Evolutionary conservation across 495 filamentous ascomycete species (phyloP).

Genomic region (Melanomma pulvis-pyrius): DNA sequence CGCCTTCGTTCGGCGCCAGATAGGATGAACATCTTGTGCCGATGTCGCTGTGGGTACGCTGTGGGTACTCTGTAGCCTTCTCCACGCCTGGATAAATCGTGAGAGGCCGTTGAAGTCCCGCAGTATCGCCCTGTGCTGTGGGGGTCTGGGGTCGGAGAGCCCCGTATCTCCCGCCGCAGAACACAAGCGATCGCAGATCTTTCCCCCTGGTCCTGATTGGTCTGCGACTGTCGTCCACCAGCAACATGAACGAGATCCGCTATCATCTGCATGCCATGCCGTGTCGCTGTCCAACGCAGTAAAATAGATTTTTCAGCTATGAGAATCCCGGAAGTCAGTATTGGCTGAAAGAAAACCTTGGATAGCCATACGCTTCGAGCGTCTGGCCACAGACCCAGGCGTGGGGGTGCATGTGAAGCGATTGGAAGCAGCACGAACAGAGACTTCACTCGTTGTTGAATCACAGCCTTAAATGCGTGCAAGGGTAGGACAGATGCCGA

Average conservation of each 20-base stretch:
- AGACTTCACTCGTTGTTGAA: too few relatives aligned
- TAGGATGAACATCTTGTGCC: constrained; percentile 1
- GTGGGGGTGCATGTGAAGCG: too few relatives aligned
- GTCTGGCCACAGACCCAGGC: too few relatives aligned
- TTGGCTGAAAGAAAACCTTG: background rate
- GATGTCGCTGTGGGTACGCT: background rate
- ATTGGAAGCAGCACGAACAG: too few relatives aligned
- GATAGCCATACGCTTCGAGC: too few relatives aligned
- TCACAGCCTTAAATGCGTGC: too few relatives aligned
- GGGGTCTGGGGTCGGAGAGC: background rate
- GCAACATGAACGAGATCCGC: background rate
- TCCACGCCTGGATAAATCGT: background rate
- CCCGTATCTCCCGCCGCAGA: background rate
- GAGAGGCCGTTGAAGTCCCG: background rate
- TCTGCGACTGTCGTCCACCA: background rate
- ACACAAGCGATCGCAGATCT: background rate
- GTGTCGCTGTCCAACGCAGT: too few relatives aligned
- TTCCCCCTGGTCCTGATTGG: background rate
- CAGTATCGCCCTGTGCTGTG: background rate
- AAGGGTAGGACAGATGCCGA: too few relatives aligned
- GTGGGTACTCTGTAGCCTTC: too few relatives aligned
- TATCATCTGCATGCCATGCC: background rate
- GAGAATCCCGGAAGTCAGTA: background rate
- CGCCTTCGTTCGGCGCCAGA: background rate
- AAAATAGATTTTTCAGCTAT: background rate